Base-by-base conservation (phyloP, 805 yeast genomes). In the Kodamaea kakaduensis region DNA sequence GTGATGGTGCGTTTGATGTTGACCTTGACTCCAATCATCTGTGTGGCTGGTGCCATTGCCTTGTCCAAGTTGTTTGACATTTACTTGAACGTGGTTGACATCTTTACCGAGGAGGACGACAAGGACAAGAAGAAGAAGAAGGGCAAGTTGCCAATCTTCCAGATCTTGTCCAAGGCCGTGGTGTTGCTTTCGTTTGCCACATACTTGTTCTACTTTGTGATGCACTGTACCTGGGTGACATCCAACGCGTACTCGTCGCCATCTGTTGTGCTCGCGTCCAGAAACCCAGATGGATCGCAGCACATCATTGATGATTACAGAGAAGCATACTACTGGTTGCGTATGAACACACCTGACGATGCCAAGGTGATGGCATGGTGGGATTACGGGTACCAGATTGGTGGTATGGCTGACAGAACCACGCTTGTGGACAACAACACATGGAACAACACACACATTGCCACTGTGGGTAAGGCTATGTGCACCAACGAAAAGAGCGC, bases 321-420 rank as follows among this genome's bases (percentile, higher is more conserved):
- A 65, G 99, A 93, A 70, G 98, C 97, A 8, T 93, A 93, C 69
- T 93, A 90, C 61, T 93, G 98, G 98, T 71, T 93, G 51, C 80
- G 98, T 55, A 89, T 90, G 96, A 93, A 93, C 67, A 93, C 98
- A 1, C 79, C 84, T 3, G 96, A 93, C 58, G 97, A 93, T 58
- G 84, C 97, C 22, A 89, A 85, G 61, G 84, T 93, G 42, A 87
- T 94, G 83, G 82, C 97, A 8, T 93, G 99, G 98, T 93, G 99
- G 99, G 98, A 94, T 69, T 94, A 94, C 56, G 99, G 99, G 37
- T 93, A 93, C 64, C 99, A 93, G 69, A 93, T 93, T 53, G 98
- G 98, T 51, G 99, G 99, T 44, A 93, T 93, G 97, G 98, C 98
- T 30, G 98, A 93, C 64, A 78, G 99, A 56, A 90, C 97, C 45